Conservation (phyloP, 2,329 filamentous ascomycete species). For the Fusarium marasasianum region DNA sequence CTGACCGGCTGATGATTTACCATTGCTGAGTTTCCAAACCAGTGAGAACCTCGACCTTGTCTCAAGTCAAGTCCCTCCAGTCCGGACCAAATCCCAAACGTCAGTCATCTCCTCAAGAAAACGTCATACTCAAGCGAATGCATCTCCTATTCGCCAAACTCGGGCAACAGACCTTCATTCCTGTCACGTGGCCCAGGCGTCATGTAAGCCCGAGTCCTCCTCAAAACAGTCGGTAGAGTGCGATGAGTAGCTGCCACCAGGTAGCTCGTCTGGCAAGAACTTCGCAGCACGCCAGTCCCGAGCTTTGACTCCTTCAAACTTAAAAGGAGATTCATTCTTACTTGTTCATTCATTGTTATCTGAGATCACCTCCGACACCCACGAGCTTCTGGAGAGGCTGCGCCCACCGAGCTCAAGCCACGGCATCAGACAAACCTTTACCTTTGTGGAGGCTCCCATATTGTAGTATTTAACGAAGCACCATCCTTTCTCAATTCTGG, state of each 20-base stretch:
- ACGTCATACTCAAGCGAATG: no score
- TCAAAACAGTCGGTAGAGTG: not conserved
- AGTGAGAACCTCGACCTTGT: no score
- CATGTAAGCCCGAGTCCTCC: not conserved
- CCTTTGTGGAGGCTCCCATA: no score
- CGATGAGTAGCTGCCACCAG: not conserved
- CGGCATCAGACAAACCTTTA: no score
- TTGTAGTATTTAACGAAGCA: no score
- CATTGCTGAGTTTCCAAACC: no score
- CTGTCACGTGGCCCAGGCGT: not conserved
- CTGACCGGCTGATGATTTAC: no score
- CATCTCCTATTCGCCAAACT: no score
- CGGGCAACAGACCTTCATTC: no score
- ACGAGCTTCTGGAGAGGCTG: not conserved
- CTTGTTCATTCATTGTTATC: not conserved
- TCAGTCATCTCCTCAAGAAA: fast-evolving
- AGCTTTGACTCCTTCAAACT: not conserved
- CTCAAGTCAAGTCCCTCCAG: fast-evolving
- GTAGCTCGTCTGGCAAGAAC: fast-evolving
- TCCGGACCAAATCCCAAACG: no score
- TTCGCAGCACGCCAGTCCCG: fast-evolving
- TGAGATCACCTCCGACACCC: not conserved
- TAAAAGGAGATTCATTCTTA: no score
- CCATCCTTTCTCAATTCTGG: no score
- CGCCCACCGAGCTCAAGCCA: not conserved